Base-by-base conservation (phyloP, 495 filamentous ascomycete genomes). In the Penicillium lividum region DNA sequence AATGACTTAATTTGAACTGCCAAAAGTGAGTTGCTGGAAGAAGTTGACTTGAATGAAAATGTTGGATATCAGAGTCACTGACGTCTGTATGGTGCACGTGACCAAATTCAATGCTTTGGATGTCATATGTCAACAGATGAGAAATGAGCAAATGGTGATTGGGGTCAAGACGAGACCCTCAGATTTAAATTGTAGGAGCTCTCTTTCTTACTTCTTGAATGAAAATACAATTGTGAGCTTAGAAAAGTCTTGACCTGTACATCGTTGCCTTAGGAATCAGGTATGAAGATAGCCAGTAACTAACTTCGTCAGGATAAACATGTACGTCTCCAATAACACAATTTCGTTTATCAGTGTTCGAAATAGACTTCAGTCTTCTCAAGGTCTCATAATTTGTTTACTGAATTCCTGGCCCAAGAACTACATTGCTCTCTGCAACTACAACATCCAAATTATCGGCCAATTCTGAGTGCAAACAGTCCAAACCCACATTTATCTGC, bases 401-500 rank as follows among this genome's bases (percentile, higher is more conserved):
- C 22, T 22, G 22, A 22, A 22, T 2, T 22, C 22, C 2, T 22
- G 22, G 22, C 22, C 22, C 22, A 22, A 22, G 22, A 22, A 22
- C 22, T 22, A 4, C 33, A 13, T 13, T 36, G 8, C 8, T 1
- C 0, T 36, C 10, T 36, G 22, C 33, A 36, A 11, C 7, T 36
- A 11, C 33, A 36, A 2, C 33, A 4, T 36, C 33, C 33, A 13
- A 36, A 36, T 22, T 11, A 36, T 47, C 25, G 28, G 18, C 33
- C 7, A 31, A 9, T 27, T 25, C n/a, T 11, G 25, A 34, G 40
- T 56, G 54, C 72, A 75, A 75, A 77, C 74, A 70, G 48, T 43
- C 40, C 74, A 77, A 77, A 74, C 72, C 54, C 57, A 53, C 67
- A 48, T 55, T 63, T 60, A 59, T 57, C 62, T 56, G 34, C 57